phyloP scores from a whole-genome alignment of 345 rosid species.

The Litchi chinensis region DNA sequence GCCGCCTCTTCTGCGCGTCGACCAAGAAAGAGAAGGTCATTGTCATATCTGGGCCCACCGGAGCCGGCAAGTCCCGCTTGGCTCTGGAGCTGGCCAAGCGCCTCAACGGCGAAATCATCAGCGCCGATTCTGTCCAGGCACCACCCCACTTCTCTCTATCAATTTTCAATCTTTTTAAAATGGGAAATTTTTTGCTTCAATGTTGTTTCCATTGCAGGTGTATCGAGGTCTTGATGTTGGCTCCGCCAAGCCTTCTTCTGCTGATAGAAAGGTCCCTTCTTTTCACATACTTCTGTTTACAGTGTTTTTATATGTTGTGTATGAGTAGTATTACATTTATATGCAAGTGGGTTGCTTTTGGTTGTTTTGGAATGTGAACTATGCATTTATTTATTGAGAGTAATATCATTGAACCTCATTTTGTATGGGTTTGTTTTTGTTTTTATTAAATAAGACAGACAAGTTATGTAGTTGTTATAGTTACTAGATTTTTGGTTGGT shows the following conservation, averaged over 20 bases:
- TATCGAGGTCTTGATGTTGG: slow-evolving; percentile 87
- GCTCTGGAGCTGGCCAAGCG: slow-evolving; percentile 91
- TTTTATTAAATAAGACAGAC: no score
- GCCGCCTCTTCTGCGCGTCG: slow-evolving; percentile 40
- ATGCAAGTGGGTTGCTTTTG: not conserved
- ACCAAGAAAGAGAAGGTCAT: slow-evolving; percentile 62
- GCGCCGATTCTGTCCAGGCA: slow-evolving; percentile 98
- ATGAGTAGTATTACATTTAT: no score
- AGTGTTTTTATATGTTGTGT: not conserved
- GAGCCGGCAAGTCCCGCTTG: slow-evolving; percentile 83
- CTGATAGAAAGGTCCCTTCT: slow-evolving; percentile 65
- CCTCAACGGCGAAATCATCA: slow-evolving; percentile 90
- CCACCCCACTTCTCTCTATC: no score
- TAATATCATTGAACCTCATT: not conserved
- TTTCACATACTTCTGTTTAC: not conserved
- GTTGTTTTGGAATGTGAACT: not conserved
- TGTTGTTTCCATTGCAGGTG: slow-evolving; percentile 49
- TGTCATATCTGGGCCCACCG: slow-evolving; percentile 92
- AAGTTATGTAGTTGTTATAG: not conserved
- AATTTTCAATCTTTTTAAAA: no score
- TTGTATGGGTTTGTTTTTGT: not conserved
- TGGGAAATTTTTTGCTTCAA: not conserved
- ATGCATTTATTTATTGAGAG: not conserved
- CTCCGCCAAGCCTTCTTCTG: slow-evolving; percentile 70
- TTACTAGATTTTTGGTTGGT: not conserved